A percentile compares a stretch with the other conserved stretches of the same genome.
Conservation (phyloP, 1,284 basidiomycete genomes). For the Pterulicium gracile region DNA sequence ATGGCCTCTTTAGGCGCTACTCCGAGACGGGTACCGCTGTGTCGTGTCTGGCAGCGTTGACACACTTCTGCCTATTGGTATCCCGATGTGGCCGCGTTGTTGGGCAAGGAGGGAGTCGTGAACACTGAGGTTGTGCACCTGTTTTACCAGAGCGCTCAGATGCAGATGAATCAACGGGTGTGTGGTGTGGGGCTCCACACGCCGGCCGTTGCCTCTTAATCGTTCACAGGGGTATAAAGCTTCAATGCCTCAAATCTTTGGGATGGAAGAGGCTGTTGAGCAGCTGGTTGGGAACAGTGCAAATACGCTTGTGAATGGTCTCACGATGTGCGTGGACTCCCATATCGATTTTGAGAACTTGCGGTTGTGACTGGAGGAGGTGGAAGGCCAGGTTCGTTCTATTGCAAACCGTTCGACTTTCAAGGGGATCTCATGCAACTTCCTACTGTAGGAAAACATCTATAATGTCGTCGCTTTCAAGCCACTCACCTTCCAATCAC, state of each 20-base stretch:
- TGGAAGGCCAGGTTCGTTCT: conserved; percentile 7
- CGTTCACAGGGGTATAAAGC: conserved; percentile 4
- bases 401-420: conserved; percentile 6
- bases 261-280: conserved; percentile 5
- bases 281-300: conserved; percentile 3
- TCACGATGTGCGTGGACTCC: not conserved
- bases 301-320: conserved; percentile 9
- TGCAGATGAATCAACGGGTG: not conserved
- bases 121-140: conserved; percentile 11
- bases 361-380: conserved; percentile 11
- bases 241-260: conserved; percentile 11
- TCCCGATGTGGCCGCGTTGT: conserved; percentile 8
- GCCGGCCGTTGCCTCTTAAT: too few relatives aligned
- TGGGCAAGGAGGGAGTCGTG: not conserved
- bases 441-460: conserved; percentile 10
- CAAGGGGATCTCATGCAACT: not conserved
- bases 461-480: conserved; percentile 5
- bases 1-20: conserved; percentile 10
- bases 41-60: conserved; percentile 12
- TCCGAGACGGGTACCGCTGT: conserved; percentile 14
- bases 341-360: conserved; percentile 11
- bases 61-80: not conserved
- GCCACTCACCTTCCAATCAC: conserved; percentile 6
- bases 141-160: conserved; percentile 11
- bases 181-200: not conserved